A percentile compares a stretch with the other conserved stretches of the same genome.
Evolutionary conservation across 2,329 filamentous ascomycete genomes (phyloP).

Genomic region (Neofusicoccum sp.): DNA sequence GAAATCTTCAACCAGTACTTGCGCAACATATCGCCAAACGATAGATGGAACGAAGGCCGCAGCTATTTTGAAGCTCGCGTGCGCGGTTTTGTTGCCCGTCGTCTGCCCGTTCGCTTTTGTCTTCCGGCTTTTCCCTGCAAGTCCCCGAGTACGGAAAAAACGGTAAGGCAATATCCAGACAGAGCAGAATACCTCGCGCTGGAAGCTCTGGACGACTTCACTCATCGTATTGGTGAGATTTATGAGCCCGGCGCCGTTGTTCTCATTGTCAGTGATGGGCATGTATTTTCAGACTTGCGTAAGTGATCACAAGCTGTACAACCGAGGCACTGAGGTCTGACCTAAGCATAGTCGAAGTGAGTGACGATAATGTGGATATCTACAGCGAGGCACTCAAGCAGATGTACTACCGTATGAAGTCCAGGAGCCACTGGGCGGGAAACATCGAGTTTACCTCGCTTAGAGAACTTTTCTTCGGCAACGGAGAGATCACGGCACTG

Average conservation of each 20-base stretch:
- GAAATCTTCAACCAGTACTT: conserved; percentile 34
- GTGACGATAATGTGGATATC: conserved; percentile 49
- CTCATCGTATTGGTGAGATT: conserved; percentile 41
- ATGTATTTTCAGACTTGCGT: conserved; percentile 47
- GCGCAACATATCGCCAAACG: conserved; percentile 33
- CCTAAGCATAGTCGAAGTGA: conserved; percentile 30
- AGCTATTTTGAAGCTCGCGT: conserved; percentile 30
- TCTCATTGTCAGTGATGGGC: conserved; percentile 48
- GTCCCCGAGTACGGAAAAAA: conserved; percentile 60
- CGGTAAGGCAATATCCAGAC: conserved; percentile 52
- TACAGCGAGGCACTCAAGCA: conserved; percentile 43
- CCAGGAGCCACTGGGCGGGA: conserved; percentile 27
- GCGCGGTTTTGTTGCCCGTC: conserved; percentile 27
- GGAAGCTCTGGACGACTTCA: conserved; percentile 43
- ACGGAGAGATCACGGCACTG: conserved; percentile 23
- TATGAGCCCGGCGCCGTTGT: conserved; percentile 46
- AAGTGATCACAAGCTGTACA: conserved; percentile 22
- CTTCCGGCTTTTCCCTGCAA: conserved; percentile 66
- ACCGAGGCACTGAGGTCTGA: neutral
- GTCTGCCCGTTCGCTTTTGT: conserved; percentile 31
- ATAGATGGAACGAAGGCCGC: conserved; percentile 34
- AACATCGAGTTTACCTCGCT: conserved; percentile 34
- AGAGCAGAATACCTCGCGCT: conserved; percentile 48
- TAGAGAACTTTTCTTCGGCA: conserved; percentile 32
- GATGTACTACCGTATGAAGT: conserved; percentile 39